Evolutionary conservation across 495 filamentous ascomycete genomes (phyloP).

Genomic region (Durotheca rogersii): DNA sequence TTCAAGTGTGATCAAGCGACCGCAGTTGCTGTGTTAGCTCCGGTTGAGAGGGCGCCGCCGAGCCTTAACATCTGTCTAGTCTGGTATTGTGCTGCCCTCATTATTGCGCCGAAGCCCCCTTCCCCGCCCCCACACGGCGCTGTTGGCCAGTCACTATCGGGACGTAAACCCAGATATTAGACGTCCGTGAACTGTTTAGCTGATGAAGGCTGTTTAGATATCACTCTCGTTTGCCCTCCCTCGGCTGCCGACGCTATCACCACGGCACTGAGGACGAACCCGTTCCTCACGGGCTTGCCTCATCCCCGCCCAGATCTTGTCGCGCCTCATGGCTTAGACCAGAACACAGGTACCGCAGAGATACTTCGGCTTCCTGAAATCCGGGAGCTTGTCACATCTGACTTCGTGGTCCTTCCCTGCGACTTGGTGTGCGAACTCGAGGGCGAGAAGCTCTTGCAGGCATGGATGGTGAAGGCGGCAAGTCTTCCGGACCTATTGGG

Average conservation of each 20-base stretch:
- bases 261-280: constrained; percentile 80
- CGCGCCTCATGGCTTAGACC: constrained; percentile 67
- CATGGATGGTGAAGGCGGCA: constrained; percentile 86
- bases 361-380: constrained; percentile 81
- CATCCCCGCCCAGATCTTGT: constrained; percentile 72
- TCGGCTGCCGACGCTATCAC: constrained; percentile 68
- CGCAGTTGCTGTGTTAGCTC: no score
- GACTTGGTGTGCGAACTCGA: constrained; percentile 91
- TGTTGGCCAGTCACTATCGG: no score
- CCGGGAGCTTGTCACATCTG: constrained; percentile 66
- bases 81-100: no score
- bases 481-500: constrained; percentile 55
- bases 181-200: background rate
- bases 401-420: constrained; percentile 90
- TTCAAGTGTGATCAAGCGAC: no score
- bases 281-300: constrained; percentile 78
- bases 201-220: constrained; percentile 56
- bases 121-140: no score
- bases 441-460: constrained; percentile 74
- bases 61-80: no score
- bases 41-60: no score
- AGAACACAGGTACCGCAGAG: constrained; percentile 84
- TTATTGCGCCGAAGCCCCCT: no score
- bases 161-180: no score
- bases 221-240: constrained; percentile 79